phyloP scores from a whole-genome alignment of 176 grass and related monocot genomes.

The Oryza brachyantha region DNA sequence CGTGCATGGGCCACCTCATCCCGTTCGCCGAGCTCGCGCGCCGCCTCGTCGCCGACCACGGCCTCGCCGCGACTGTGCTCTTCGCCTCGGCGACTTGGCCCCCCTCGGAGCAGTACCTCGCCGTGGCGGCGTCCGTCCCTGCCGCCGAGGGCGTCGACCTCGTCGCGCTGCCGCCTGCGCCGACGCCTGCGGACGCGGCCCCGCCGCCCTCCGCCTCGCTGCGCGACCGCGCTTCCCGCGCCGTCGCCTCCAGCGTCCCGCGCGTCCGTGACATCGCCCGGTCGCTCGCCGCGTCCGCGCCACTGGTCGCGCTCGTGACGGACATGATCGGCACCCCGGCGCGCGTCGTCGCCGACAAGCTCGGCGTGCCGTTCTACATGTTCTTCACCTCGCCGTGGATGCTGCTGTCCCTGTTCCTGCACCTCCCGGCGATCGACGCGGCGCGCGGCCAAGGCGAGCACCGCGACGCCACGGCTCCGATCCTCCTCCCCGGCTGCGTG shows the following conservation, averaged over 20 bases:
- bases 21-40: slow-evolving; percentile 57
- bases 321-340: slow-evolving; percentile 47
- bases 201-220: background rate
- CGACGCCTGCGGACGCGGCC: background rate
- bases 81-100: slow-evolving; percentile 39
- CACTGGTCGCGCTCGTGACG: slow-evolving; percentile 44
- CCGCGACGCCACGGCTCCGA: slow-evolving; percentile 44
- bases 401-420: slow-evolving; percentile 54
- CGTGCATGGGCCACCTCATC: slow-evolving; percentile 79
- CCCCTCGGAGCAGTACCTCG: slow-evolving; percentile 33
- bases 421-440: slow-evolving; percentile 63
- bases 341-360: slow-evolving; percentile 29
- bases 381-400: slow-evolving; percentile 61
- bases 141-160: slow-evolving; percentile 44
- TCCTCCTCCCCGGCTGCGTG: slow-evolving; percentile 66
- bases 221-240: background rate
- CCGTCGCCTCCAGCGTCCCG: background rate
- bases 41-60: slow-evolving; percentile 47
- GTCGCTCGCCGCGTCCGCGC: background rate
- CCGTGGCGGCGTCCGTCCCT: slow-evolving; percentile 25
- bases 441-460: slow-evolving; percentile 30
- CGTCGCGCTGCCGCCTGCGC: slow-evolving; percentile 36
- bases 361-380: slow-evolving; percentile 40
- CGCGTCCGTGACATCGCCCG: background rate
- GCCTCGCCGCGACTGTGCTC: slow-evolving; percentile 57